Percentiles rank a stretch among this genome's conserved stretches.
Conservation (phyloP, 2,329 filamentous ascomycete species). For the Aspergillus pseudonomiae region DNA sequence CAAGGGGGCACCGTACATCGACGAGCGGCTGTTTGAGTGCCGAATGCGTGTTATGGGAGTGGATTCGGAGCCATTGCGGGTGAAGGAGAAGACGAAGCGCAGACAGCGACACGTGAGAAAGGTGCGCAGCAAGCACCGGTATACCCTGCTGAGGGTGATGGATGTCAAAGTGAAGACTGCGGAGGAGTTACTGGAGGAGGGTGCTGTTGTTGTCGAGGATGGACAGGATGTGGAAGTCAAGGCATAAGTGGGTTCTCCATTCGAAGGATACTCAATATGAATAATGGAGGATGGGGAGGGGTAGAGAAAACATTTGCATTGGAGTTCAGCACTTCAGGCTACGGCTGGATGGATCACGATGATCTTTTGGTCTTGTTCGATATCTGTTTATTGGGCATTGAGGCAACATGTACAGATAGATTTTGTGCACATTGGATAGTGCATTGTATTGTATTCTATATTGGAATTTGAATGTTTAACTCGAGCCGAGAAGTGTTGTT, state of each 20-base stretch:
- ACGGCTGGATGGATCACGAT: slow-evolving; percentile 4
- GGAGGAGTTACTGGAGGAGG: slow-evolving; percentile 55
- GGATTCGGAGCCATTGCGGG: slow-evolving; percentile 76
- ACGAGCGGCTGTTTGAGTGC: slow-evolving; percentile 82
- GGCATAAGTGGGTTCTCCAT: slow-evolving; percentile 19
- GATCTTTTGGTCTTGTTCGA: slow-evolving; percentile 15
- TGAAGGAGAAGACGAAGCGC: slow-evolving; percentile 81
- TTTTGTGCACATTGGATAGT: slow-evolving; percentile 26
- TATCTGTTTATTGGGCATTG: slow-evolving; percentile 25
- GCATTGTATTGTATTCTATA: slow-evolving; percentile 41
- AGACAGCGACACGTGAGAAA: slow-evolving; percentile 69
- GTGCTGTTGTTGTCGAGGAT: slow-evolving; percentile 41
- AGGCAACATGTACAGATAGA: slow-evolving; percentile 39
- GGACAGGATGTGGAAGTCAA: slow-evolving; percentile 28
- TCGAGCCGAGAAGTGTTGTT: neutral
- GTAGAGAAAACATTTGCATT: neutral
- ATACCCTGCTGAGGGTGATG: slow-evolving; percentile 81
- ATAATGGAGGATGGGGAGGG: neutral
- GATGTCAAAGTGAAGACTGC: slow-evolving; percentile 71
- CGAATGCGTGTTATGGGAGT: slow-evolving; percentile 81
- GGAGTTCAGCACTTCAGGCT: neutral
- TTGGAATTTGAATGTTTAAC: slow-evolving; percentile 16
- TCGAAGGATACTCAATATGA: neutral
- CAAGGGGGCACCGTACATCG: slow-evolving; percentile 78
- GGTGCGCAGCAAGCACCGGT: slow-evolving; percentile 87